Percentiles rank a stretch among this genome's conserved stretches.
phyloP scores from a whole-genome alignment of 2,329 filamentous ascomycete genomes.

The Purpureocillium takamizusanense region DNA sequence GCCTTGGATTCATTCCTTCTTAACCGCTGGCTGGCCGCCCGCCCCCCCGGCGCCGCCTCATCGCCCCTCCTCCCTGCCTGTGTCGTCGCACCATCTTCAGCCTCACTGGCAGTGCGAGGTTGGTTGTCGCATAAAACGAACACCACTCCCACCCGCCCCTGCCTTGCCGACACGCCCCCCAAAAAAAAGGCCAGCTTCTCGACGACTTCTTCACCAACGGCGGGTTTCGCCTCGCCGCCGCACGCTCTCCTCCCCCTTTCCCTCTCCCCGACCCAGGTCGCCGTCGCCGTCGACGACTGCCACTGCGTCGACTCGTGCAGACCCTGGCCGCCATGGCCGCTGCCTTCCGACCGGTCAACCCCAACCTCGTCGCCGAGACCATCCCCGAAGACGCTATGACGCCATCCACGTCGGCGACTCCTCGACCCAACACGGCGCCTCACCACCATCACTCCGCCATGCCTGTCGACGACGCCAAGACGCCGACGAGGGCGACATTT shows the following conservation, averaged over 20 bases:
- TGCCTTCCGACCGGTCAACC: conserved; percentile 40
- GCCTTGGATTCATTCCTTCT: too few relatives aligned
- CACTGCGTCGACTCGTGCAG: conserved; percentile 11
- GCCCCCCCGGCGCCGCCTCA: background rate
- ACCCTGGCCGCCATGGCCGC: conserved; percentile 31
- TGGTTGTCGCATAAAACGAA: conserved; percentile 7
- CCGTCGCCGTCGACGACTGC: background rate
- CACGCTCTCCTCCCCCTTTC: background rate
- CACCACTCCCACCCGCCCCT: conserved; percentile 3
- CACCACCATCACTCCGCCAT: conserved; percentile 16
- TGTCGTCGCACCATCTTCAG: conserved; percentile 16
- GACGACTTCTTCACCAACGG: conserved; percentile 6
- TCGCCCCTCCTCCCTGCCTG: conserved; percentile 1
- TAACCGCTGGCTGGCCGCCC: conserved; percentile 1
- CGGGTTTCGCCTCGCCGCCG: conserved; percentile 8
- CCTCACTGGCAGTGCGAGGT: conserved; percentile 10
- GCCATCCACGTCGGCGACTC: conserved; percentile 20
- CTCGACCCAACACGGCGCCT: conserved; percentile 26
- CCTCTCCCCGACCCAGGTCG: background rate
- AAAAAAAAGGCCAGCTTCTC: conserved; percentile 1
- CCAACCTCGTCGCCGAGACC: conserved; percentile 20
- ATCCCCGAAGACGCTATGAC: conserved; percentile 26
- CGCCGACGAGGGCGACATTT: conserved; percentile 55
- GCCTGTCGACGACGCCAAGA: conserved; percentile 38
- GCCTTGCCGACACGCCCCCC: conserved; percentile 2